These are phyloP conservation scores for Haberlea rhodopensis DNA, from an alignment of 257 asterid species.

Conservation along the genomic window DNA sequence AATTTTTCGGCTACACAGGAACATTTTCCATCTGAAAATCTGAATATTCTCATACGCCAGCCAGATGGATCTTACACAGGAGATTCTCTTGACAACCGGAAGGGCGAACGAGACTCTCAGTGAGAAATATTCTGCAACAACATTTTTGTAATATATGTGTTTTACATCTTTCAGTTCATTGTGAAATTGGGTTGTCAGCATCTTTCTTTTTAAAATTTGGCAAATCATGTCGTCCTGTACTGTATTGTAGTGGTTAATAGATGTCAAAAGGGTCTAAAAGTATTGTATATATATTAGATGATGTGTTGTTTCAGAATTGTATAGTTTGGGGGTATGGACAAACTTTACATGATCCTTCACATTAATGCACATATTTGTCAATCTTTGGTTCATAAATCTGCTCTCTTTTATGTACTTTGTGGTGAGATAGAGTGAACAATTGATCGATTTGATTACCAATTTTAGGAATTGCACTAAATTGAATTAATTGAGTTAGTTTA, in stretches of 20 bases:
- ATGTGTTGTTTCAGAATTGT: neutral
- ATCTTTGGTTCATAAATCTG: neutral
- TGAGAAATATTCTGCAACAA: neutral
- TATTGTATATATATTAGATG: neutral
- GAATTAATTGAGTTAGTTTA: too few species aligned
- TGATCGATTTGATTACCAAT: too few species aligned
- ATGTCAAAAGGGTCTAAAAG: too few species aligned
- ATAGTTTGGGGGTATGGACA: neutral
- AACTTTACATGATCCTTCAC: neutral
- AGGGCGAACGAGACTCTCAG: conserved; percentile 38
- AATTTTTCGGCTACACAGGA: conserved; percentile 38
- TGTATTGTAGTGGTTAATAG: too few species aligned
- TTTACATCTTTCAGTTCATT: neutral
- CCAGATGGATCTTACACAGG: conserved; percentile 81
- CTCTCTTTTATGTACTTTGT: too few species aligned
- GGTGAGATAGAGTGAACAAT: too few species aligned
- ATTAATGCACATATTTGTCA: neutral
- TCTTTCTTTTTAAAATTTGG: neutral
- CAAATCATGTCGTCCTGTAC: neutral
- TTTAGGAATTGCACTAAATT: too few species aligned
- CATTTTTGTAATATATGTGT: neutral
- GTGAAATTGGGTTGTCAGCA: neutral
- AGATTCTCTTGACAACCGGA: conserved; percentile 82
- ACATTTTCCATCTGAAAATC: conserved; percentile 55
- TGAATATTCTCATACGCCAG: conserved; percentile 72